Evolutionary conservation across 2,329 filamentous ascomycete genomes (phyloP), one percentile per base, ranked within the genome.

Genomic region (Penicillium capsulatum): DNA sequence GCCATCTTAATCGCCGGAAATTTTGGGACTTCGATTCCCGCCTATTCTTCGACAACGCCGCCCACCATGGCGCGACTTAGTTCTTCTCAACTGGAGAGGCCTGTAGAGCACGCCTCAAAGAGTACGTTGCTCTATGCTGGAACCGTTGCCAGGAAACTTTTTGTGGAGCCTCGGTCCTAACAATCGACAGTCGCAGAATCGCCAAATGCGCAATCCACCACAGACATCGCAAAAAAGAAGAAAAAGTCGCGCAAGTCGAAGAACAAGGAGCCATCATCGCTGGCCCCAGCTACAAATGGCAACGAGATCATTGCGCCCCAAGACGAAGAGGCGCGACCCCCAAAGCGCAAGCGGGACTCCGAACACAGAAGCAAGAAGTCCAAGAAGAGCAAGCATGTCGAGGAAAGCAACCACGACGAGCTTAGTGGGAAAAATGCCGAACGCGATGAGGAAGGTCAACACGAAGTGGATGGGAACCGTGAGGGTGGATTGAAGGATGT

Each of bases 341-440:
- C 40, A 20, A 63, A 62, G 44, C 57, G 60, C 34, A 64, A 58
- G 38, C 57, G 54, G 17, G 34, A 48, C 3, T 36, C 42, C 9
- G 49, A 55, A 26, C 26, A 24, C 7, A 35, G 40, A 7, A 20
- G 38, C 2, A 40, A 50, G 14, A 48, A 47, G 14, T 36, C 22
- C 15, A 49, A 44, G 22, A 45, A 44, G 17, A 37, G 24, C 13
- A 37, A 38, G 20, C 47, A 42, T 19, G 34, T 42, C 13, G 32
- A 42, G n/a, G 37, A 46, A 22, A 22, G 38, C 16, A 35, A 38
- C 28, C 33, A 28, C 34, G 29, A 22, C 16, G 40, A 34, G 4
- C 6, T n/a, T n/a, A 14, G 5, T 28, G 10, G 5, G 6, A 28
- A 11, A 7, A 11, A 4, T 14, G 13, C 22, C 7, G 11, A 7